Evolutionary conservation across 495 filamentous ascomycete genomes (phyloP).

Genomic region (Aspergillus taichungensis): DNA sequence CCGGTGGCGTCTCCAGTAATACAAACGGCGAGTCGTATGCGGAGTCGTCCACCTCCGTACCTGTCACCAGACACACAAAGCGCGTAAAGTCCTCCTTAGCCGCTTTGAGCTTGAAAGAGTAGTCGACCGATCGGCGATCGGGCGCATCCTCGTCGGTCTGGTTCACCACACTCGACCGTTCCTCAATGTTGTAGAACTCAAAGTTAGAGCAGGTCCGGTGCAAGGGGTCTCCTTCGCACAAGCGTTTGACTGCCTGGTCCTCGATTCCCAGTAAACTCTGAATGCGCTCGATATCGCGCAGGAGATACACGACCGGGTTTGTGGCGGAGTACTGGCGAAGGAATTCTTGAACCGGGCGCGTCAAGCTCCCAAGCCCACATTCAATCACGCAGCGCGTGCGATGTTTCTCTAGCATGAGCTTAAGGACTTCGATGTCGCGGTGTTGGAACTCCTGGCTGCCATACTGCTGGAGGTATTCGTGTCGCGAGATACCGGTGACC

Average conservation of each 20-base stretch:
- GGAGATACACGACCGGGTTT: slow-evolving; percentile 66
- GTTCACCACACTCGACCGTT: slow-evolving; percentile 19
- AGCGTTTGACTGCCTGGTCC: slow-evolving; percentile 43
- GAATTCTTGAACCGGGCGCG: slow-evolving; percentile 47
- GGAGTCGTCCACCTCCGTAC: slow-evolving; percentile 42
- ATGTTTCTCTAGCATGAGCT: slow-evolving; percentile 57
- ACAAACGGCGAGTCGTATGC: slow-evolving; percentile 66
- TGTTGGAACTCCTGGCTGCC: slow-evolving; percentile 59
- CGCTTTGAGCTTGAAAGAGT: slow-evolving; percentile 61
- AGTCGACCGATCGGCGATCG: slow-evolving; percentile 40
- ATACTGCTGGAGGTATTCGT: slow-evolving; percentile 52
- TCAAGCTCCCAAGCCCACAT: slow-evolving; percentile 53
- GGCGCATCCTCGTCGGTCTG: slow-evolving; percentile 23
- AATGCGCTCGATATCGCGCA: slow-evolving; percentile 60
- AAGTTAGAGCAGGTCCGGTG: slow-evolving; percentile 65
- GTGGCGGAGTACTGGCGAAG: slow-evolving; percentile 49
- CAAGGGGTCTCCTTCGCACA: slow-evolving; percentile 44
- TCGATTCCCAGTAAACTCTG: slow-evolving; percentile 52
- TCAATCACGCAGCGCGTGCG: slow-evolving; percentile 61
- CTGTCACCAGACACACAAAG: slow-evolving; percentile 59
- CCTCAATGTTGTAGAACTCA: slow-evolving; percentile 70
- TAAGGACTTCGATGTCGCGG: slow-evolving; percentile 57
- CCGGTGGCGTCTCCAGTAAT: slow-evolving; percentile 56
- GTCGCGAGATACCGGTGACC: slow-evolving; percentile 53
- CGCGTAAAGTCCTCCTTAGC: slow-evolving; percentile 66